These are phyloP conservation scores for Wallacemonas sp. DNA, from an alignment of 208 protist genomes.

Conservation along the genomic window DNA sequence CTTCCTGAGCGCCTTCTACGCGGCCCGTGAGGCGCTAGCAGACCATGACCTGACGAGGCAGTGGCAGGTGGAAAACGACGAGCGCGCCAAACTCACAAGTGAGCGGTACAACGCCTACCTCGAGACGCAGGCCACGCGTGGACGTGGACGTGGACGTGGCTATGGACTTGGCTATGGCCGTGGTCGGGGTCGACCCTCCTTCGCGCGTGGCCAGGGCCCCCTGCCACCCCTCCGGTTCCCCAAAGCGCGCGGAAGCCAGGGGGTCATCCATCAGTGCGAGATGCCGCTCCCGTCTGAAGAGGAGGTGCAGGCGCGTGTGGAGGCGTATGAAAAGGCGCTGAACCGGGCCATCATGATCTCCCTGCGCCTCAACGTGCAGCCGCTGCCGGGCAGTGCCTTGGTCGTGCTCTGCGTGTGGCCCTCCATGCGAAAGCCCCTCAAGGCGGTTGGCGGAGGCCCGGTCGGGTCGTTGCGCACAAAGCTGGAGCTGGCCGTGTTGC, in stretches of 20 bases:
- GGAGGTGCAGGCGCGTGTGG: slow-evolving; percentile 26
- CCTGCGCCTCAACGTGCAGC: slow-evolving; percentile 86
- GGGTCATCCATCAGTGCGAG: slow-evolving; percentile 1
- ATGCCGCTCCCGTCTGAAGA: neutral
- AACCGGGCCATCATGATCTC: slow-evolving; percentile 78
- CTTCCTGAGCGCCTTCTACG: slow-evolving; percentile 94
- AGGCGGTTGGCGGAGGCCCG: slow-evolving; percentile 19
- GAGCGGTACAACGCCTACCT: no score
- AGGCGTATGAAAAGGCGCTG: slow-evolving; percentile 65
- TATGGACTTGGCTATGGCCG: neutral
- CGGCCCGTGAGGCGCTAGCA: slow-evolving; percentile 45
- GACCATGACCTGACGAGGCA: slow-evolving; percentile 4
- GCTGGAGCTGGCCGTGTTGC: slow-evolving; percentile 72
- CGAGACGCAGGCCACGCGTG: no score
- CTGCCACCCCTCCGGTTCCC: neutral
- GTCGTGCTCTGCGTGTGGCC: slow-evolving; percentile 72
- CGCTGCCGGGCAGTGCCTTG: slow-evolving; percentile 85
- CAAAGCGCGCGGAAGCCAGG: neutral
- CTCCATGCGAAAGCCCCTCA: slow-evolving; percentile 31
- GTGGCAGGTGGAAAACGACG: slow-evolving; percentile 1
- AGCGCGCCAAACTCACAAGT: slow-evolving; percentile 1
- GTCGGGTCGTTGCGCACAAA: slow-evolving; percentile 55
- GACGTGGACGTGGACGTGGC: slow-evolving; percentile 18
- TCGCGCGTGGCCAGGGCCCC: neutral
- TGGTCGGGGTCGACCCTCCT: neutral